These are phyloP conservation scores for Ramichloridium luteum DNA, from an alignment of 2,329 filamentous ascomycete genomes.

Conservation along the genomic window DNA sequence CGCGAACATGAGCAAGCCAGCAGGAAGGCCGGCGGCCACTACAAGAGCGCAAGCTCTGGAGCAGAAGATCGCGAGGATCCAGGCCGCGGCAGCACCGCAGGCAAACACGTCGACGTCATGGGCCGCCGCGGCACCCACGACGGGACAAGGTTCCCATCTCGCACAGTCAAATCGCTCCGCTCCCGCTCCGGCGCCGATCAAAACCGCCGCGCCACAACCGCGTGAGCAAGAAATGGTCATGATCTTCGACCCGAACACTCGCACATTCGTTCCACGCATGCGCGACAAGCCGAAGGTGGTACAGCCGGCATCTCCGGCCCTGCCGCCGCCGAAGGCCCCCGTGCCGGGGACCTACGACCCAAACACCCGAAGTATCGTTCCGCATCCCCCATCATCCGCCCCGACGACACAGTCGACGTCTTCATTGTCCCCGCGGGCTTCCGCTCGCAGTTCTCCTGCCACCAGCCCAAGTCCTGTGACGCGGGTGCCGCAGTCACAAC, in stretches of 20 bases:
- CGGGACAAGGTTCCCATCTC: no score
- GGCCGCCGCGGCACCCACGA: constrained; percentile 5
- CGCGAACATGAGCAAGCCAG: constrained; percentile 11
- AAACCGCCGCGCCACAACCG: constrained; percentile 1
- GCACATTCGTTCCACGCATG: constrained; percentile 19
- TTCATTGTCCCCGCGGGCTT: background rate
- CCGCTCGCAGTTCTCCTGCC: background rate
- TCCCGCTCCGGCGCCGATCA: background rate
- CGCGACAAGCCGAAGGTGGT: constrained; percentile 9
- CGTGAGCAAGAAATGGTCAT: constrained; percentile 17
- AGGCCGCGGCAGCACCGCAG: constrained; percentile 12
- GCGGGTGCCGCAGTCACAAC: background rate
- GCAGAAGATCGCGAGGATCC: constrained; percentile 12
- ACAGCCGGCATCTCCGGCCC: constrained; percentile 1
- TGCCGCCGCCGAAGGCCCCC: constrained; percentile 7
- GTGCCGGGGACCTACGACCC: constrained; percentile 21
- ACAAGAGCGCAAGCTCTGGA: constrained; percentile 8
- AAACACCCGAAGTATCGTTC: constrained; percentile 20
- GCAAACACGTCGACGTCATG: background rate
- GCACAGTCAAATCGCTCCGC: no score
- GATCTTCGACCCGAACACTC: constrained; percentile 21
- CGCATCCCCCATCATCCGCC: constrained; percentile 3
- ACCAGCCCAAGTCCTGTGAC: constrained; percentile 8
- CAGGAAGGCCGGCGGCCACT: constrained; percentile 4
- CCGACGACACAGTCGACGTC: constrained; percentile 1